Base-by-base conservation (phyloP, 345 rosid genomes). In the Moringa oleifera region DNA sequence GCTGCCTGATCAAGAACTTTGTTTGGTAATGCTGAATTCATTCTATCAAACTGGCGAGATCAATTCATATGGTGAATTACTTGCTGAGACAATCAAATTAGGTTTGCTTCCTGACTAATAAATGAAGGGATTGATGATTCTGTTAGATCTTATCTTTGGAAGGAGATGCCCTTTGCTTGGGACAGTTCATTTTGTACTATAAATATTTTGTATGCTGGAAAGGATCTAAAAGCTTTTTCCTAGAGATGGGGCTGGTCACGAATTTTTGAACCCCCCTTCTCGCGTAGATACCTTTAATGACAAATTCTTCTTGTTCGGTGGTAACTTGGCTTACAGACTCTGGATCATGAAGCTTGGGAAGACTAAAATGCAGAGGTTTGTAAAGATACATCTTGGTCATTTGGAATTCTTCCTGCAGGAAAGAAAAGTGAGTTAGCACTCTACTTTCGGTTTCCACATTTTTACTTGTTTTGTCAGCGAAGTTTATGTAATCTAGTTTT, bases 1-100 rank as follows among this genome's bases (percentile, higher is more conserved):
- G 73, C 72, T 63, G 51, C 93, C 95, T 19, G 93, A 88, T 67
- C 71, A 76, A 25, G 77, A 78, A 62, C 75, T 90, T 31, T 88
- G 85, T 68, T 69, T 73, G 65, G 67, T 68, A 63, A 70, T 88
- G 80, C 73, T 82, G 41, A 68, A 66, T 67, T 74, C 84, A 36
- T 72, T 78, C 62, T 58, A 51, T 67, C 73, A 25, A 37, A 55
- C 47, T 52, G 75, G 79, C 37, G 71, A 83, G 61, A 7, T 52
- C 61, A 66, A 59, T 58, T 81, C 75, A 0, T 58, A 25, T 62
- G 61, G 67, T 70, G 77, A 83, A 62, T 25, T 79, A 53, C 61
- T 81, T 62, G 80, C 83, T 21, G 60, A 50, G 77, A 78, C 72
- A 68, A 70, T 80, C 58, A 88, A 85, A 75, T 71, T 58, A 53